Base-by-base conservation (phyloP, 1,284 basidiomycete genomes). In the Schizophyllum amplum region DNA sequence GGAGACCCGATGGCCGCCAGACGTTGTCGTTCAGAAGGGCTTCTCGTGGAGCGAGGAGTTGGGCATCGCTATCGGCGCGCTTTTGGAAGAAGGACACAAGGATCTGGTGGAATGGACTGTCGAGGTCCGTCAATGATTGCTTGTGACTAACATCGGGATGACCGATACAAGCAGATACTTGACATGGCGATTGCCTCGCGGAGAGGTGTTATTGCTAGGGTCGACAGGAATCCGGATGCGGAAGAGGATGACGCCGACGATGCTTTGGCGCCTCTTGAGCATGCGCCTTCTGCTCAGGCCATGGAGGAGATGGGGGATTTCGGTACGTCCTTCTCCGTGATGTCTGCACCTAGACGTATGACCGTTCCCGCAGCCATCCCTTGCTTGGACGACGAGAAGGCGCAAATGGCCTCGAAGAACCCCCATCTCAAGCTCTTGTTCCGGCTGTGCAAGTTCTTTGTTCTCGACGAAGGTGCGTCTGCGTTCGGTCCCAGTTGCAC, bases 1-100 rank as follows among this genome's bases (percentile, higher is more conserved):
- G 58, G 76, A 80, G 60, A 69, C 71, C 55, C 70, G 73, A 27
- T 77, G 78, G 65, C 78, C 81, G 48, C 80, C 68, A 20, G 93
- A 96, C 57, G 80, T 97, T 42, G 78, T 84, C 62, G 85, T 96
- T 60, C 90, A 92, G 75, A 90, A 91, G 64, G 92, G 92, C 11
- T 89, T 88, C 69, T 84, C 87, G n/a, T 90, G 87, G 84, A 92
- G 86, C 64, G 87, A 96, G 67, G 86, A 96, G 69, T 77, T 98
- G 55, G 94, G 90, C 5, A 92, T 96, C 61, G 86, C 85, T 4
- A 81, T 97, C 60, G 84, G 83, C 47, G 79, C 83, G 52, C 77
- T 98, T 17, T 72, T 87, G 4, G 87, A 93, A 52, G 78, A 79
- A 17, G 83, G 77, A 5, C 76, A 88, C 63, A 70, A 73, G 57